Evolutionary conservation across 768 basidiomycete genomes (phyloP).

Genomic region (Pholiota conissans): DNA sequence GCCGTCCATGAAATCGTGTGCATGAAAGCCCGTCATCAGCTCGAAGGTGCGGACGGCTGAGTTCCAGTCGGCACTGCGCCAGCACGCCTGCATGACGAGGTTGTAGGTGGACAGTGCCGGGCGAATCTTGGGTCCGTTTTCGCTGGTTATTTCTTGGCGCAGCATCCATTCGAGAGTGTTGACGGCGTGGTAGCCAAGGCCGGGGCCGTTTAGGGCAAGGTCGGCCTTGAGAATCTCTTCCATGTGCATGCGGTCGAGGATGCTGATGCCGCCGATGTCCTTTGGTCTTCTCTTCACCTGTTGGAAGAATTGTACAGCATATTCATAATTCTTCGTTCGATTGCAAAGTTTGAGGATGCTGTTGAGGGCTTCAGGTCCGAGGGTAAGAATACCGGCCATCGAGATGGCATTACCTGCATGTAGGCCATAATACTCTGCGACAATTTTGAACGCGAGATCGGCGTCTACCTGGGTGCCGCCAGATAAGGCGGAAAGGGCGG

Average conservation of each 20-base stretch:
- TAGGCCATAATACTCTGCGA: conserved; percentile 64
- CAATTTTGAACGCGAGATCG: conserved; percentile 64
- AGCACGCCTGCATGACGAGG: conserved; percentile 63
- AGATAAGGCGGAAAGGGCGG: conserved; percentile 55
- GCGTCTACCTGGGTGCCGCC: conserved; percentile 60
- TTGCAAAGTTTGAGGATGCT: conserved; percentile 60
- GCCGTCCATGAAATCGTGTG: conserved; percentile 54
- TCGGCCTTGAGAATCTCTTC: conserved; percentile 63
- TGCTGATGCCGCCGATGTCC: conserved; percentile 32
- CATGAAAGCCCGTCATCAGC: conserved; percentile 69
- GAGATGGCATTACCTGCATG: conserved; percentile 40
- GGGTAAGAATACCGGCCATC: conserved; percentile 36
- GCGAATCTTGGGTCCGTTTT: conserved; percentile 45
- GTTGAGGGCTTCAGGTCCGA: conserved; percentile 49
- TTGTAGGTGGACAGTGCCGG: conserved; percentile 56
- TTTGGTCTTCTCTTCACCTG: conserved; percentile 53
- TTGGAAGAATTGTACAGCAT: conserved; percentile 57
- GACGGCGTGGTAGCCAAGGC: conserved; percentile 49
- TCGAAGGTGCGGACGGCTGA: conserved; percentile 59
- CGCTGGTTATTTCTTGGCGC: conserved; percentile 45
- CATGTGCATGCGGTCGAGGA: conserved; percentile 56
- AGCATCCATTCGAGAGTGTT: conserved; percentile 72
- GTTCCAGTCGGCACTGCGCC: conserved; percentile 64
- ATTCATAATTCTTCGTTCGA: conserved; percentile 40
- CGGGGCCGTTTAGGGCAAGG: conserved; percentile 37